Base-by-base conservation (phyloP, 805 yeast species). In the Peterozyma xylosa region DNA sequence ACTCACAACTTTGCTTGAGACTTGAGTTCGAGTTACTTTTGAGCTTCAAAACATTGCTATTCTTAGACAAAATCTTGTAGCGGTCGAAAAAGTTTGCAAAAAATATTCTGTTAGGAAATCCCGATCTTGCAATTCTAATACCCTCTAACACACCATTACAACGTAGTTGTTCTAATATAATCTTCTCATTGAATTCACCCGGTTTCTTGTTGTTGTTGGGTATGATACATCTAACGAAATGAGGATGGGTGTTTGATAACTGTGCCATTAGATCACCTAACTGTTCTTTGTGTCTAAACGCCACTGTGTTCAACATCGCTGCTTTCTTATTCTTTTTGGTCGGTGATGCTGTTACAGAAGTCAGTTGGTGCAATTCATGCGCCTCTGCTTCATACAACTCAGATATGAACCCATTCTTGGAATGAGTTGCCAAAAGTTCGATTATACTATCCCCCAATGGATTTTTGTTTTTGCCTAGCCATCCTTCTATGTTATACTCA, bases 91-190 rank as follows among this genome's bases (percentile, higher is more conserved):
- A 93, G 39, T 87, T 91, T 38, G 80, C 76, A 61, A 90, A 91
- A 29, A 81, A 77, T 57, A 91, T 78, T 51, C 96, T 76, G 62
- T 93, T 93, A 5, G 99, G 99, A 61, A 84, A 93, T 2, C 99
- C 99, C 9, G 96, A 88, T 50, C 99, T 76, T 0, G 98, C 96
- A 47, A 93, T 93, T 62, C 99, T 75, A 30, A 93, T 93, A 48
- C 99, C 99, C 69, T 93, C 99, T 42, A 93, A 66, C 13, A 93
- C 99, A 74, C 99, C 99, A 57, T 93, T 93, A 57, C 98, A 93
- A 50, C 96, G 73, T 49, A 93, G 70, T 64, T 93, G 99, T 42
- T 86, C 91, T 38, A 93, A 67, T 7, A 93, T 95, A 18, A 93
- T 66, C 30, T 64, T 66, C 52, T 83, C 87, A 53, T 87, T 88